Evolutionary conservation across 2,329 filamentous ascomycete genomes (phyloP), one percentile per base, ranked within the genome.

Genomic region (Diaporthe ampelina): DNA sequence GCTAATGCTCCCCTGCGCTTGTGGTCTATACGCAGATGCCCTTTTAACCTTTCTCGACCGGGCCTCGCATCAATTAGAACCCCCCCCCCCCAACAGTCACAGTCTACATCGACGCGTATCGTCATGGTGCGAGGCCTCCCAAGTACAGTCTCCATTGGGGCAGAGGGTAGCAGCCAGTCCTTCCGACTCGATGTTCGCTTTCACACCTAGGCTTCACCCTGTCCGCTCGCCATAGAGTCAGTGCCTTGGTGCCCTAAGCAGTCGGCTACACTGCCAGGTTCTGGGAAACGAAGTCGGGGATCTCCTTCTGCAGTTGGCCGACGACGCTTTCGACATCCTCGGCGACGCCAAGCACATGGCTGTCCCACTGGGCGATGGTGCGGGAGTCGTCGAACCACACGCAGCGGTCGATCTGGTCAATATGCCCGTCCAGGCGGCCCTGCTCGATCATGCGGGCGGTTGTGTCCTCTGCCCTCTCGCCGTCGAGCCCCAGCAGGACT

Each of bases 401-500:
- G 15, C 95, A 86, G 19, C 93, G 90, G 73, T 95, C 94, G 73
- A 99, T 95, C 86, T 99, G 97, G 83, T 99, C 96, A 80, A 99
- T 98, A 73, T 93, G 92, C 10, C 96, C 97, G 4, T 93, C 91
- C 69, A 99, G 85, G 43, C 97, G 91, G 13, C 94, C 95, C 83
- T 98, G 95, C 86, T 98, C 95, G 79, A 99, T 94, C 97, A 99
- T 99, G 78, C 91, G 90, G 6, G 96, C 95, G 17, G 96, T 97
- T 71, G 97, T 98, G 74, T 94, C 92, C 86, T 99, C 97, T 4
- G 96, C 96, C 82, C 92, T 93, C 69, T 94, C 94, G 0, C 91
- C 91, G 74, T 94, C 91, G 6, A 98, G 88, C 0, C 94, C 95
- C 19, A 99, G 86, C 50, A 98, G 88, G 52, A 88, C 85, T 0